These are phyloP conservation scores for Venturia aucupariae DNA, from an alignment of 2,329 filamentous ascomycete genomes.

Conservation along the genomic window DNA sequence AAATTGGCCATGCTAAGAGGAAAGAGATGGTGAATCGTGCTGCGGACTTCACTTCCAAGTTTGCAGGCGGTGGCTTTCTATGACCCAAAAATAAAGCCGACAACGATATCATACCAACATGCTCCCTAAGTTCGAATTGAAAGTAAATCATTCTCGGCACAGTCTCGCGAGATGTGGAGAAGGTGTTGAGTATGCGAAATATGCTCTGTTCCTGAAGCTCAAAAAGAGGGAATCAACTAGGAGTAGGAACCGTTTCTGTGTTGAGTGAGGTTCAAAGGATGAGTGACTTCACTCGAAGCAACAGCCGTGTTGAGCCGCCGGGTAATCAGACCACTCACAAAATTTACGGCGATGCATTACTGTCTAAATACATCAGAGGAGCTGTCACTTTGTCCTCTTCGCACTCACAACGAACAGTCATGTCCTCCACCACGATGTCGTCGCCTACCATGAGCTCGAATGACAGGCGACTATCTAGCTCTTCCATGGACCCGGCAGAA, in stretches of 20 bases:
- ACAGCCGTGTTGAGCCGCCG: background rate
- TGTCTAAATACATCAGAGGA: background rate
- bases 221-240: background rate
- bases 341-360: background rate
- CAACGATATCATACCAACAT: background rate
- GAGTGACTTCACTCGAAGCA: background rate
- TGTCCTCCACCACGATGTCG: background rate
- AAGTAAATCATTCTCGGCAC: background rate
- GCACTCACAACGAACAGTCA: background rate
- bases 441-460: background rate
- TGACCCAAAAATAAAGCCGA: constrained; percentile 22
- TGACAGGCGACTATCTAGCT: background rate
- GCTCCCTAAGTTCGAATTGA: background rate
- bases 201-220: background rate
- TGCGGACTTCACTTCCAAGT: constrained; percentile 71
- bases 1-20: constrained; percentile 63
- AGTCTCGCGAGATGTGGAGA: background rate
- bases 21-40: constrained; percentile 72
- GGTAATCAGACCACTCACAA: background rate
- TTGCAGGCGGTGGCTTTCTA: constrained; percentile 61
- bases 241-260: background rate
- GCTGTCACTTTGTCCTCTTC: background rate
- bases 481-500: constrained; percentile 4
- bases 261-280: background rate
- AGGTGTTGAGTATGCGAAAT: background rate